Base-by-base conservation (phyloP, 2,329 filamentous ascomycete species). In the Fusarium ambrosium region DNA sequence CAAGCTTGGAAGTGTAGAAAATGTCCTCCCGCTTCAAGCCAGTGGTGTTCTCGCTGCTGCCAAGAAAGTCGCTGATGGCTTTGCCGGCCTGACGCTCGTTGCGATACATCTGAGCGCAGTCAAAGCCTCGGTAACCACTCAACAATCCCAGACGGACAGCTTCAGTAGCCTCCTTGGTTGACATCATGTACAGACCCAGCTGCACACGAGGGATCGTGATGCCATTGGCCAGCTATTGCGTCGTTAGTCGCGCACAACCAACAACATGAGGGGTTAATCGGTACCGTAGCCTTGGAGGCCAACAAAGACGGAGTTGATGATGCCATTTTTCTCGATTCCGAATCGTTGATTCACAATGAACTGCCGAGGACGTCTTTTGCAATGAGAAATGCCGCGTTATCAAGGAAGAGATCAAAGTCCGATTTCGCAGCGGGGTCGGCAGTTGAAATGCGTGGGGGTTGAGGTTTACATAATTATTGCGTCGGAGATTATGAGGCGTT, bases 1-100 rank as follows among this genome's bases (percentile, higher is more conserved):
- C 91, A 16, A 97, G 87, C 84, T 97, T 97, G 39, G 92, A 93
- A 0, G 94, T 97, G 81, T 94, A 95, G 82, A 94, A 94, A 63
- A 97, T 86, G 78, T 95, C 91, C 66, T 92, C 89, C 6, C 94
- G 89, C 72, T 86, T 88, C 32, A 95, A 80, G 0, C 85, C 86
- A 0, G 85, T 77, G 0, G 81, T 84, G 72, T 90, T 90, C 14
- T 84, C 82, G 27, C 83, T 83, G 62, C 85, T 84, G 41, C 82
- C 78, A 4, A 94, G 83, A 75, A 89, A 93, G 22, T 86, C 83
- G 4, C 81, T 80, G 71, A 97, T 92, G 10, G 92, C 92, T 36
- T 86, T 84, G 1, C 93, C 94, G 16, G 92, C 90, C 75, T 94
- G 89, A 39, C 86, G 86, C 82, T 97, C 94, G 71, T 97, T 97